phyloP scores from a whole-genome alignment of 805 yeast species.

The Cyberlindnera saturnus region DNA sequence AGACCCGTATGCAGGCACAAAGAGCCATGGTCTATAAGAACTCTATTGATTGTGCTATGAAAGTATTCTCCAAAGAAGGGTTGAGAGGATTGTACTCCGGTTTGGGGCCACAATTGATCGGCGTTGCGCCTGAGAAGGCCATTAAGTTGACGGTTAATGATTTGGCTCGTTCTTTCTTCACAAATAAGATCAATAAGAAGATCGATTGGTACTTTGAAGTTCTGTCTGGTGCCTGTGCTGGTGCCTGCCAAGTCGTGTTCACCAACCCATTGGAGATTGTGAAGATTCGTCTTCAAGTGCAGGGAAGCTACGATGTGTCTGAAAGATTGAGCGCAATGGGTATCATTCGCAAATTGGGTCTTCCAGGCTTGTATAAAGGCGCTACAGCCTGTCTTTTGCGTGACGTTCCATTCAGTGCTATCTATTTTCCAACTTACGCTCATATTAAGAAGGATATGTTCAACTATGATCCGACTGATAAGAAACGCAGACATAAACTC shows the following conservation, averaged over 20 bases:
- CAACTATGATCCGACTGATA: conserved; percentile 68
- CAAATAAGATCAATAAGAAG: conserved; percentile 43
- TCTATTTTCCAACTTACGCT: conserved; percentile 95
- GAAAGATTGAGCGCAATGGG: conserved; percentile 42
- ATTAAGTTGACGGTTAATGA: conserved; percentile 94
- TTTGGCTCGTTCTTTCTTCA: conserved; percentile 66
- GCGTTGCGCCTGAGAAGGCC: conserved; percentile 98
- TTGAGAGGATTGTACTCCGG: conserved; percentile 85
- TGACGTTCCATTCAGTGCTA: conserved; percentile 95
- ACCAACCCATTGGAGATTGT: conserved; percentile 96
- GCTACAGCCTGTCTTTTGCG: conserved; percentile 85
- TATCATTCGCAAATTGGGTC: conserved; percentile 73
- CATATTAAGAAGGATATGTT: conserved; percentile 80
- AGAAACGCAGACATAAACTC: conserved; percentile 51
- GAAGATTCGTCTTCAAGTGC: conserved; percentile 90
- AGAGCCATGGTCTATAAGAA: conserved; percentile 67
- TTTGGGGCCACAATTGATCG: conserved; percentile 86
- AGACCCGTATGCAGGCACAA: conserved; percentile 97
- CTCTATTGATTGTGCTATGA: conserved; percentile 79
- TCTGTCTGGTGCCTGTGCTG: conserved; percentile 88
- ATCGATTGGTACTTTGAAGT: conserved; percentile 60
- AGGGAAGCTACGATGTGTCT: conserved; percentile 56
- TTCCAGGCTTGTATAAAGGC: conserved; percentile 86
- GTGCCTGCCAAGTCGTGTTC: conserved; percentile 93
- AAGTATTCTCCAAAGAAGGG: conserved; percentile 75